Base-by-base conservation (phyloP, 495 filamentous ascomycete genomes). In the Talaromyces stipitatus region DNA sequence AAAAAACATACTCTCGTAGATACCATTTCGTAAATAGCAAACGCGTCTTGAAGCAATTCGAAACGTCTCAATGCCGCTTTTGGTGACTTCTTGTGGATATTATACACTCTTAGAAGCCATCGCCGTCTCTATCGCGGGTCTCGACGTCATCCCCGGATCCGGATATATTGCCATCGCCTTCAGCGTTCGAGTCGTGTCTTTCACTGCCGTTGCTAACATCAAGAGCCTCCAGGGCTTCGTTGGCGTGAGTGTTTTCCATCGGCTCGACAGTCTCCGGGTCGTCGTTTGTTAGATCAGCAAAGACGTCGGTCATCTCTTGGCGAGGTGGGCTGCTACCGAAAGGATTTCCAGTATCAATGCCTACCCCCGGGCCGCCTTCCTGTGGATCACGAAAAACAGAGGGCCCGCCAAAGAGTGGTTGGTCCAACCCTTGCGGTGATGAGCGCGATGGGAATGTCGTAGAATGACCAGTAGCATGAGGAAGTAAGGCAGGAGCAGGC, bases 241-340 rank as follows among this genome's bases (percentile, higher is more conserved):
- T 74, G 11, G 73, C 73, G 59, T 78, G 75, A 8, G 69, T 69
- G 56, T 76, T 78, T 50, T 77, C 74, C 69, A 77, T 75, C 11
- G 64, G 60, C 46, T 69, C 55, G 12, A 75, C 72, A 11, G 60
- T 62, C 4, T 76, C 72, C 4, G 59, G 63, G 54, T 77, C 74
- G 61, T 78, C 69, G 47, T 78, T 78, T 0, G 74, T 78, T 29
- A 78, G 53, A 27, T 77, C 74, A 6, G 74, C 74, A 60, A 78
- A 78, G 10, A 78, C 68, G 57, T 78, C 74, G 48, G 76, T 74
- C 29, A 77, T 56, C 33, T 76, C 69, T 50, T 68, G 68, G 18
- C 72, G 72, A 58, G 74, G 74, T 14, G 58, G 58, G 50, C 73
- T 77, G 43, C 75, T 77, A 54, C 66, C 63, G 46, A 69, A 68